Evolutionary conservation across 208 protist genomes (phyloP).

Genomic region (Acanthamoeba rhysodes): DNA sequence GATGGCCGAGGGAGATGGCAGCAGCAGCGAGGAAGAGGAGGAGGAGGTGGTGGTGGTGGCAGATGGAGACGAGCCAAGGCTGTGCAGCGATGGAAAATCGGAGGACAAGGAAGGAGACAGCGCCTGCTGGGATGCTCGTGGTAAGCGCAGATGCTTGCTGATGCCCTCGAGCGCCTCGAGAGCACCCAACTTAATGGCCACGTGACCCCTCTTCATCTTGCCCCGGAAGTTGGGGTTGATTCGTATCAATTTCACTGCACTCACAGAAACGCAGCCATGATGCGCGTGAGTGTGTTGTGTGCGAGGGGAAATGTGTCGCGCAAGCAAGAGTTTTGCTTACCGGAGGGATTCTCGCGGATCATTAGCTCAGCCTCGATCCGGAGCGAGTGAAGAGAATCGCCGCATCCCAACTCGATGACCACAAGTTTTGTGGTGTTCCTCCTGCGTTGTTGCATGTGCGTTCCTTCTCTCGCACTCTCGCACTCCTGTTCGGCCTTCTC

Average conservation of each 20-base stretch:
- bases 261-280: no score
- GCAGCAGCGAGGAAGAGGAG: no score
- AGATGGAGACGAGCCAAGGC: no score
- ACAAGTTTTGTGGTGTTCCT: not conserved
- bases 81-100: no score
- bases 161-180: not conserved
- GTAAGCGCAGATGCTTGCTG: constrained; percentile 11
- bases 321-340: not conserved
- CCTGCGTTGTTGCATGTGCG: not conserved
- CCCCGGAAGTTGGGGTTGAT: constrained; percentile 18
- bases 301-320: no score
- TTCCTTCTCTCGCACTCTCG: not conserved
- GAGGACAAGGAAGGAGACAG: no score
- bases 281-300: no score
- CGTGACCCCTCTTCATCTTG: not conserved
- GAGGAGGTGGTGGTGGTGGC: no score
- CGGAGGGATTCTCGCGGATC: not conserved
- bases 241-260: constrained; percentile 5
- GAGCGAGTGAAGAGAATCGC: constrained; percentile 43
- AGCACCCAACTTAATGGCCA: not conserved
- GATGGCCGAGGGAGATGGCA: no score
- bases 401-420: constrained; percentile 31
- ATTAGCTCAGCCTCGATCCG: constrained; percentile 54
- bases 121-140: no score
- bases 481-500: not conserved